Conservation (phyloP, 2,329 filamentous ascomycete genomes). For the Fusarium mundagurra region DNA sequence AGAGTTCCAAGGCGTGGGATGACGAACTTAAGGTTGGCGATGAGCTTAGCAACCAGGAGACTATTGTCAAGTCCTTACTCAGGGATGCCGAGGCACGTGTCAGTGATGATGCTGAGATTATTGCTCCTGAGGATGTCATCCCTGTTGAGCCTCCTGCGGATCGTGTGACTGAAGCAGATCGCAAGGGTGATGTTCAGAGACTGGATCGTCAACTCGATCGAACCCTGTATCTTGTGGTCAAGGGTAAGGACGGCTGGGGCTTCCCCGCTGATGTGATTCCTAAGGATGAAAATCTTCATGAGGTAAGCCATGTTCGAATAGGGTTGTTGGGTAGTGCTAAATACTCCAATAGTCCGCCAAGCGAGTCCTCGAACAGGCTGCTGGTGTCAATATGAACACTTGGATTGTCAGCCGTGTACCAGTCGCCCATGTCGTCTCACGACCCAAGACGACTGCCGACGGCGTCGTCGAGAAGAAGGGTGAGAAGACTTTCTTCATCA, state of each 20-base stretch:
- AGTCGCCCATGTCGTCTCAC: constrained; percentile 78
- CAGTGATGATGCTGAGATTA: constrained; percentile 68
- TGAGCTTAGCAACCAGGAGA: constrained; percentile 69
- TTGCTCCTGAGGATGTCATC: constrained; percentile 67
- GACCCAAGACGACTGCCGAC: constrained; percentile 59
- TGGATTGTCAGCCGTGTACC: constrained; percentile 95
- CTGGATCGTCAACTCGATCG: constrained; percentile 81
- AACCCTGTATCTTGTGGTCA: constrained; percentile 89
- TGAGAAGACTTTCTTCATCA: constrained; percentile 94
- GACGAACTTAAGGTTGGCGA: constrained; percentile 88
- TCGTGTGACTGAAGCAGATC: constrained; percentile 81
- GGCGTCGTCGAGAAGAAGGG: constrained; percentile 61
- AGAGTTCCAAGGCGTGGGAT: constrained; percentile 80
- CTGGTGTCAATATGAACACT: constrained; percentile 96
- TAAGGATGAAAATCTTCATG: constrained; percentile 79
- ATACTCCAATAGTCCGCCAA: constrained; percentile 73
- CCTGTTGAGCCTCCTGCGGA: constrained; percentile 76
- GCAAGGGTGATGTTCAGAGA: constrained; percentile 76
- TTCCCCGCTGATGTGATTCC: constrained; percentile 80
- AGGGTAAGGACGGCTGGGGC: constrained; percentile 78
- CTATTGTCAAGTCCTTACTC: constrained; percentile 74
- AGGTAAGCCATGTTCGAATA: constrained; percentile 64
- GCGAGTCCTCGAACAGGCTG: constrained; percentile 78
- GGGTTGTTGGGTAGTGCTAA: neutral
- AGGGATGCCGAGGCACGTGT: constrained; percentile 76